Evolutionary conservation across 2,329 filamentous ascomycete species (phyloP), one percentile per base, ranked within the genome.

Genomic region (Xenosphaeropsis pyriputrescens): DNA sequence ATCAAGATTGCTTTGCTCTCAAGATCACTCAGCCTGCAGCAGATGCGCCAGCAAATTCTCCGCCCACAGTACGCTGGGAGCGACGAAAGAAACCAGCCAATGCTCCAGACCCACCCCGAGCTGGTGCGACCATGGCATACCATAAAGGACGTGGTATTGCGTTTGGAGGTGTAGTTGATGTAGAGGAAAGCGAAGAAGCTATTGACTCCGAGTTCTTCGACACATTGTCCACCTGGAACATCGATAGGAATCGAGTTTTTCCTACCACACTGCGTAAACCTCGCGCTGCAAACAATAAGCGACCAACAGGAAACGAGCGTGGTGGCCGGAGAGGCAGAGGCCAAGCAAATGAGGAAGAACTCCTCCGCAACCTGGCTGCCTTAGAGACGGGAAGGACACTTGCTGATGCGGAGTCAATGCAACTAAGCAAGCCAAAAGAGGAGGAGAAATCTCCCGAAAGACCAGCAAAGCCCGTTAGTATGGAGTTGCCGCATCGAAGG

Each of bases 161-260:
- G 50, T 96, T 96, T 55, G 91, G 91, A 33, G 91, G 91, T 37
- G 91, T 98, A 4, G 85, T 95, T 50, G 88, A 94, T 48, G 81
- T 93, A 0, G 85, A 93, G 57, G 73, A 88, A 54, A 89, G 75
- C 45, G 88, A 94, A 55, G 91, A 98, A 57, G 86, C 84, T 3
- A 93, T 98, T 47, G 89, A 98, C 39, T 93, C 85, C 53, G 88
- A 95, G 56, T 98, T 98, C 60, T 98, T 96, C 64, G 89, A 95
- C 50, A 73, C 79, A 39, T 61, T 96, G 17, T 93, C 83, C 51
- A 83, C 88, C 5, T 96, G 88, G 85, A 95, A 93, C 53, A 77
- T 94, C 44, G 91, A 96, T 51, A 75, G 89, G 41, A 98, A 98
- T 55, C 72, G 91, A 7, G 96, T 94, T 63, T 95, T 96, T 64